These are phyloP conservation scores for Pichia phayaonensis DNA, from an alignment of 805 yeast species.

Conservation along the genomic window DNA sequence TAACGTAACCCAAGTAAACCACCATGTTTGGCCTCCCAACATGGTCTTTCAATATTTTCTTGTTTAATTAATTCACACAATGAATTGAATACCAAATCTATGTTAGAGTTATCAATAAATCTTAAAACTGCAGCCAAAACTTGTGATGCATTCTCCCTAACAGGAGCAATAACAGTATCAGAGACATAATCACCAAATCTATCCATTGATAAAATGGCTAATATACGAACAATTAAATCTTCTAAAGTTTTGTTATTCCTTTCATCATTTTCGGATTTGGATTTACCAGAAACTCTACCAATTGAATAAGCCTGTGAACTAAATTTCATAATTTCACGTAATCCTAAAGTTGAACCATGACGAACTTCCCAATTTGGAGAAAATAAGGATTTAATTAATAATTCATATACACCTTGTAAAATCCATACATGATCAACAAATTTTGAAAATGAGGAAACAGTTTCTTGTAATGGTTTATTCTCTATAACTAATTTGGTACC, in stretches of 20 bases:
- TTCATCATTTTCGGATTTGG: slow-evolving; percentile 51
- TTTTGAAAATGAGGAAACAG: slow-evolving; percentile 30
- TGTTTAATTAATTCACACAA: slow-evolving; percentile 68
- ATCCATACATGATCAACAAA: slow-evolving; percentile 83
- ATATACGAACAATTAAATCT: slow-evolving; percentile 76
- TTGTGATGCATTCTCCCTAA: slow-evolving; percentile 94
- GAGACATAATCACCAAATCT: slow-evolving; percentile 95
- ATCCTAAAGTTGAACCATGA: slow-evolving; percentile 91
- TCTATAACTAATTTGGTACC: slow-evolving; percentile 81
- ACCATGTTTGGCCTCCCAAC: slow-evolving; percentile 99
- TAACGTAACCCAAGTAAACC: slow-evolving; percentile 92
- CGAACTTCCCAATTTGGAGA: slow-evolving; percentile 89
- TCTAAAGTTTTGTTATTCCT: slow-evolving; percentile 69
- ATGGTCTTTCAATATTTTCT: slow-evolving; percentile 34
- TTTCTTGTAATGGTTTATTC: slow-evolving; percentile 60
- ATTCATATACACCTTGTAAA: slow-evolving; percentile 85
- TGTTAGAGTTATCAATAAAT: slow-evolving; percentile 57
- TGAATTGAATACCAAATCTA: slow-evolving; percentile 55
- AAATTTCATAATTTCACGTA: slow-evolving; percentile 73
- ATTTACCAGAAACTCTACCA: slow-evolving; percentile 66
- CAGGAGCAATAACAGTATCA: slow-evolving; percentile 98
- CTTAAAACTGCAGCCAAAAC: slow-evolving; percentile 80
- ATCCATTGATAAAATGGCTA: slow-evolving; percentile 85
- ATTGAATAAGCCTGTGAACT: slow-evolving; percentile 68
- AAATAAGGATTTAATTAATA: slow-evolving; percentile 69